Evolutionary conservation across 2,329 filamentous ascomycete species (phyloP).

Genomic region (Colletotrichum sp.): DNA sequence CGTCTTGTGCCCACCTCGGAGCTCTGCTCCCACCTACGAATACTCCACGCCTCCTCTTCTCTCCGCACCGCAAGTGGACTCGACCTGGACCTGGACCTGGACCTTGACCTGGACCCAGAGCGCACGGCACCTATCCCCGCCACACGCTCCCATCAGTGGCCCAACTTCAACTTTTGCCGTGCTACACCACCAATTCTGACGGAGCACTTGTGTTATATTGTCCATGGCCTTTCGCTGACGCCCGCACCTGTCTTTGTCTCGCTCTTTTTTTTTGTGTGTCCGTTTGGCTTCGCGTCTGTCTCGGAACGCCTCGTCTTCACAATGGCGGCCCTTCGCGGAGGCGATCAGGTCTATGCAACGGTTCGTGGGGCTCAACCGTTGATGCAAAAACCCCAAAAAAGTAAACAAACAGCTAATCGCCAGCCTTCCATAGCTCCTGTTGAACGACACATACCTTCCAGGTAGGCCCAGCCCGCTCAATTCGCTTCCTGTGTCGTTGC

Average conservation of each 20-base stretch:
- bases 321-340: conserved; percentile 42
- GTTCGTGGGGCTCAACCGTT: conserved; percentile 42
- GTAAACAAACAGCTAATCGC: conserved; percentile 26
- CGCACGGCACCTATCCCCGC: conserved; percentile 15
- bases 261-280: conserved; percentile 4
- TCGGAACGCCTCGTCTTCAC: conserved; percentile 20
- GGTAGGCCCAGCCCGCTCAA: conserved; percentile 58
- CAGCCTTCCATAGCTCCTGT: conserved; percentile 70
- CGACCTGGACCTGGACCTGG: neutral
- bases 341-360: conserved; percentile 62
- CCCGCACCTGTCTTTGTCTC: neutral
- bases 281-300: conserved; percentile 14
- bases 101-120: neutral
- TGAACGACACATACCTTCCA: conserved; percentile 92
- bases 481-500: conserved; percentile 18
- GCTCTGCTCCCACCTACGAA: neutral
- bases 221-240: conserved; percentile 17
- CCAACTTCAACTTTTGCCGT: conserved; percentile 5
- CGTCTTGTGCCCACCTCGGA: neutral
- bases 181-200: neutral
- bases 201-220: neutral
- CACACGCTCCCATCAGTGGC: neutral
- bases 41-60: conserved; percentile 5
- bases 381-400: neutral
- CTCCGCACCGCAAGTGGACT: conserved; percentile 5